These are phyloP conservation scores for Syncephalastrum monosporum DNA, from an alignment of 371 early-diverging fungal species.

Conservation along the genomic window DNA sequence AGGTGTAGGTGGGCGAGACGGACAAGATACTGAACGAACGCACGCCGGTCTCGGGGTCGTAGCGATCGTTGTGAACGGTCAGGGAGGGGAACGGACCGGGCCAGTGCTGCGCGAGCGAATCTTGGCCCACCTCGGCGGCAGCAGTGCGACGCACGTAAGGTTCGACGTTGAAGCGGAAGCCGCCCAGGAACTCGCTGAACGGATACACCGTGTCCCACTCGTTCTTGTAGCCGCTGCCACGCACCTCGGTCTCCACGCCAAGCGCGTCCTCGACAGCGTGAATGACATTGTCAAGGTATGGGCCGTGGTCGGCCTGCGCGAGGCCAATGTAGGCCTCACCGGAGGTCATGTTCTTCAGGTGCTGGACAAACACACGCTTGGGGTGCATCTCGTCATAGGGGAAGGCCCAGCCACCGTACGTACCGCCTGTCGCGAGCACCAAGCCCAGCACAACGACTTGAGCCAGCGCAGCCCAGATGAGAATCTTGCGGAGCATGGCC, in stretches of 20 bases:
- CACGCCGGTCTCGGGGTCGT: conserved; percentile 48
- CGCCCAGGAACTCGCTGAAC: conserved; percentile 67
- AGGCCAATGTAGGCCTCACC: conserved; percentile 57
- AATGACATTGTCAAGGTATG: conserved; percentile 50
- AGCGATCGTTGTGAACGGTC: conserved; percentile 45
- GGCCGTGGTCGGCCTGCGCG: conserved; percentile 66
- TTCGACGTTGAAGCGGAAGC: conserved; percentile 57
- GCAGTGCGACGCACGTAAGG: conserved; percentile 45
- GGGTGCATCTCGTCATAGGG: conserved; percentile 71
- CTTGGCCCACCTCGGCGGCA: conserved; percentile 10
- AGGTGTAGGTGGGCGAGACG: conserved; percentile 59
- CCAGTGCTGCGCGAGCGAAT: conserved; percentile 23
- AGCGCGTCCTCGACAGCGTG: conserved; percentile 42
- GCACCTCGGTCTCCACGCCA: conserved; percentile 31
- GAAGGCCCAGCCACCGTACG: conserved; percentile 38
- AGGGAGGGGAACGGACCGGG: conserved; percentile 43
- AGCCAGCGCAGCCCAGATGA: conserved; percentile 31
- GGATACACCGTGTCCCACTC: conserved; percentile 72
- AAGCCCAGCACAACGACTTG: conserved; percentile 43
- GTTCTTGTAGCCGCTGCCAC: conserved; percentile 36
- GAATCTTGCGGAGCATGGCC: conserved; percentile 30
- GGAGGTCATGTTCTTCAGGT: conserved; percentile 63
- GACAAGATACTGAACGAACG: conserved; percentile 55
- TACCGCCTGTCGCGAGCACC: conserved; percentile 34
- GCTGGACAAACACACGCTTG: conserved; percentile 63